These are phyloP conservation scores for Castanospermum australe DNA, from an alignment of 306 rosid species.

Conservation along the genomic window DNA sequence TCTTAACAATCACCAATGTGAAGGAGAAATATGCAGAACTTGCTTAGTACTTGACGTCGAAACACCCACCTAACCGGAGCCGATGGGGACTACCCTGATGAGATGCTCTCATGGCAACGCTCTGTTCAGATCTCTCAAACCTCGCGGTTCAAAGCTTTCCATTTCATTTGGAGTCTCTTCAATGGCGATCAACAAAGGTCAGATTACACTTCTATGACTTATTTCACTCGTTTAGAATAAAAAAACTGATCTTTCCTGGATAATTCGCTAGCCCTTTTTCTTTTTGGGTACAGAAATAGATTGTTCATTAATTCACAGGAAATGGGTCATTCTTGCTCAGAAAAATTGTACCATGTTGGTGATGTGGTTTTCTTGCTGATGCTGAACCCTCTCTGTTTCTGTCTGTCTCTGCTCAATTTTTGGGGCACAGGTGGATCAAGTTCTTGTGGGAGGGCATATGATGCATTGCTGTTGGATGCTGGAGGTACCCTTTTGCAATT, in stretches of 20 bases:
- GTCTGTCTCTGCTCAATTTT: neutral
- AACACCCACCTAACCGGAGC: neutral
- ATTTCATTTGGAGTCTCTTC: slow-evolving; percentile 41
- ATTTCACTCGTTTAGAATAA: neutral
- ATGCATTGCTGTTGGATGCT: slow-evolving; percentile 86
- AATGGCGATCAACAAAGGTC: slow-evolving; percentile 38
- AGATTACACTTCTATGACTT: neutral
- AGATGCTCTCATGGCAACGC: slow-evolving; percentile 50
- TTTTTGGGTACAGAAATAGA: neutral
- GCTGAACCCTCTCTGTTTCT: neutral
- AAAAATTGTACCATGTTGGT: neutral
- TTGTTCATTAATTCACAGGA: neutral
- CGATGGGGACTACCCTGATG: slow-evolving; percentile 48
- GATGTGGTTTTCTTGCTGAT: neutral
- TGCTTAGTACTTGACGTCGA: neutral
- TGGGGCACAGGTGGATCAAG: slow-evolving; percentile 31
- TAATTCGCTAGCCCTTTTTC: neutral
- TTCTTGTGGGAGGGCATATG: slow-evolving; percentile 43
- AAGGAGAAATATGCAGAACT: neutral
- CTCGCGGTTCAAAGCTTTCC: slow-evolving; percentile 16
- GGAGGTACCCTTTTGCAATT: slow-evolving; percentile 95
- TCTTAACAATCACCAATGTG: neutral
- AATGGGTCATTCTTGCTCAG: neutral
- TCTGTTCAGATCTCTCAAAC: slow-evolving; percentile 44
- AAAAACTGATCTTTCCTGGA: neutral